Base-by-base conservation (phyloP, 2,329 filamentous ascomycete species). In the Cercospora sp. region DNA sequence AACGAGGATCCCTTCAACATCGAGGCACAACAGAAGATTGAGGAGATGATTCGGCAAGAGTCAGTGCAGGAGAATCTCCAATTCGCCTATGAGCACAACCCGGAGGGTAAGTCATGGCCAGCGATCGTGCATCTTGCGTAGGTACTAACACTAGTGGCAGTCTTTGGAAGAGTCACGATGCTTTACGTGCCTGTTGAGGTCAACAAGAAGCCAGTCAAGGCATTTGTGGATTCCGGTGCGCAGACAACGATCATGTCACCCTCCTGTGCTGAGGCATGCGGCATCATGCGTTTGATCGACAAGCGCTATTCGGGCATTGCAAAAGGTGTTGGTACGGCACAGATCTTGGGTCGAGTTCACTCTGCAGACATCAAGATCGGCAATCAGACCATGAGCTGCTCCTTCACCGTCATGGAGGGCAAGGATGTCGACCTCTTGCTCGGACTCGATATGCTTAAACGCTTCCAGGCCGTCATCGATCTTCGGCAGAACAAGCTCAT, bases 211-310 rank as follows among this genome's bases (percentile, higher is more conserved):
- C 92, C 91, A 67, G 90, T 99, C 75, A 98, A 97, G 83, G 95
- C 94, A 2, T 91, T 99, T 73, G 95, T 99, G 69, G 95, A 99
- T 80, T 98, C 95, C 1, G 95, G 95, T 69, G 95, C 95, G 26
- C 95, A 99, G 82, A 93, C 94, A 28, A 99, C 95, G 62, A 97
- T 99, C 83, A 99, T 99, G 95, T 98, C 94, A 5, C 95, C 95
- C 5, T 86, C 89, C 26, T 97, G 93, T 77, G 95, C 95, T 28
- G 92, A 97, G 77, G 87, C 89, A 8, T 99, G 95, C 78, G 93
- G 93, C 74, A 98, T 99, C 80, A 97, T 97, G 91, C 91, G 94
- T 60, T 87, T 99, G 13, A 92, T 99, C 66, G 95, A 99, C 81
- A 91, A 89, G 74, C 90, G 95, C 55, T 99, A 95, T 78, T 91